These are phyloP conservation scores for Leccinum insolens DNA, from an alignment of 1,284 basidiomycete species.

Conservation along the genomic window DNA sequence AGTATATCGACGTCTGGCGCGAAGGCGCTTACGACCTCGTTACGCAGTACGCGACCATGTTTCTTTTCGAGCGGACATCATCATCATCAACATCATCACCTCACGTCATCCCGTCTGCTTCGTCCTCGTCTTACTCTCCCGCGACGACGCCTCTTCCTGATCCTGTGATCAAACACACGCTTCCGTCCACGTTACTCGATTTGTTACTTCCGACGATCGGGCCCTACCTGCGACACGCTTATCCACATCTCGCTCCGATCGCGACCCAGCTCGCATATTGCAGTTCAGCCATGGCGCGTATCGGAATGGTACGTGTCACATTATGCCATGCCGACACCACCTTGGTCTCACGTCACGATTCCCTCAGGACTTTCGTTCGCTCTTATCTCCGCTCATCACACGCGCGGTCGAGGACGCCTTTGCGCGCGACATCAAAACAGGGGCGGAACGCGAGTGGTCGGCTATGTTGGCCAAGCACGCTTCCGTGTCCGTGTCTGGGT, in stretches of 20 bases:
- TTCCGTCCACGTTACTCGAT: conserved; percentile 47
- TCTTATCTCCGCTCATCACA: conserved; percentile 34
- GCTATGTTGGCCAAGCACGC: conserved; percentile 22
- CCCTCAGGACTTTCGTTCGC: conserved; percentile 31
- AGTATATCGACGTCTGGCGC: conserved; percentile 90
- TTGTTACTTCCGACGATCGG: conserved; percentile 66
- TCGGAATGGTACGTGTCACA: conserved; percentile 59
- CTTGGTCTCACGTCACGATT: not conserved
- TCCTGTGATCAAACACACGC: conserved; percentile 31
- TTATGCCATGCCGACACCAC: not conserved
- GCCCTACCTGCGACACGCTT: conserved; percentile 50
- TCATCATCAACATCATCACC: conserved; percentile 10
- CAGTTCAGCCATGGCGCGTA: conserved; percentile 86
- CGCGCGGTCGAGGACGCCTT: conserved; percentile 37
- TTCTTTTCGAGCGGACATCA: conserved; percentile 63
- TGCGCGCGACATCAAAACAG: conserved; percentile 27
- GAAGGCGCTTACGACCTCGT: conserved; percentile 93
- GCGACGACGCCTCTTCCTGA: conserved; percentile 18
- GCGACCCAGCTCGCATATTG: conserved; percentile 94
- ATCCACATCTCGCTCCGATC: conserved; percentile 73
- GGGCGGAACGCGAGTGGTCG: conserved; percentile 35
- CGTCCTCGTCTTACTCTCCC: conserved; percentile 23
- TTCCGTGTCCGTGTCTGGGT: not conserved
- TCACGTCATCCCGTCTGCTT: not conserved
- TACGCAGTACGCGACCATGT: conserved; percentile 88